Base-by-base conservation (phyloP, 345 rosid species). In the Leavenworthia alabamica region DNA sequence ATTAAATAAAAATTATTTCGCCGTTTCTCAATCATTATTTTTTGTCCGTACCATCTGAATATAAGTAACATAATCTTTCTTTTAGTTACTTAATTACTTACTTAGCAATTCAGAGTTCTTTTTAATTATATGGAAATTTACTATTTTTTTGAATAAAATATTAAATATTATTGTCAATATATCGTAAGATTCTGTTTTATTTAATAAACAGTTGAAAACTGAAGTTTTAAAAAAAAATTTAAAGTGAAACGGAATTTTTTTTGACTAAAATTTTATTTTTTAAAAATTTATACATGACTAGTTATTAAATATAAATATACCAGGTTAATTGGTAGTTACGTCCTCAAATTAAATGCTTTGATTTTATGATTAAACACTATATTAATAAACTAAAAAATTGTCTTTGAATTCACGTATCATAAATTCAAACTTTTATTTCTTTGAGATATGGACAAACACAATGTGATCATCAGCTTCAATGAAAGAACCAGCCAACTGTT, bases 1-100 rank as follows among this genome's bases (percentile, higher is more conserved):
- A 26, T 37, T 3, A 9, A 54, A 12, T 22, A 23, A 32, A 51
- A 39, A 9, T 27, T 20, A 29, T 40, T 50, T 68, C 51, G 40
- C 73, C 49, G 73, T 60, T 68, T 68, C 59, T 49, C 59, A 57
- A 20, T 67, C 59, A 42, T 68, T 50, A 12, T 48, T 3, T 20
- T 39, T 29, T 39, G 24, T 27, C 57, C 58, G 19, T 48, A 48
- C 44, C 13, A 27, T 13, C 20, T 31, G 14, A 66, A 44, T 44
- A 65, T 44, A 65, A 15, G 16, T 44, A 43, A 20, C 24, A 32
- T 0, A 14, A 13, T 45, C 7, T 49, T 62, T 37, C 19, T 26
- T 49, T 4, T 8, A 37, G 14, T 37, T 27, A 62, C 24, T 13
- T n/a, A 60, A 31, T 4, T 8, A 37, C 14, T 37, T 27, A 62